Conservation (phyloP, 164 flowering plant species). For the Vitis cinerea region DNA sequence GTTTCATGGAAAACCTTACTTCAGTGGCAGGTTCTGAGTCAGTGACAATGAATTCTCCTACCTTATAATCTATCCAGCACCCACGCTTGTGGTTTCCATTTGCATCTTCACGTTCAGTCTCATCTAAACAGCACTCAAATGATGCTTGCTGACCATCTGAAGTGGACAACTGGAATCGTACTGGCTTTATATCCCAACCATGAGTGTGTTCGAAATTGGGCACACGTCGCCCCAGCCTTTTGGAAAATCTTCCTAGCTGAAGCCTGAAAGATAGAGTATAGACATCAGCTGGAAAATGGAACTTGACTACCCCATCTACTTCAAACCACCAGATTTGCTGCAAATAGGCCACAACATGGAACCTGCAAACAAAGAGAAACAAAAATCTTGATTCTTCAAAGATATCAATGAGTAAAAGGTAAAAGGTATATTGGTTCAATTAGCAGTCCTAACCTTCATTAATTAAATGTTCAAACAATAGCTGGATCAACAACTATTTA, state of each 20-base stretch:
- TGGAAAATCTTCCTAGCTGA: conserved; percentile 66
- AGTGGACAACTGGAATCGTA: conserved; percentile 57
- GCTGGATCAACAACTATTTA: no score
- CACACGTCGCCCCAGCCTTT: conserved; percentile 70
- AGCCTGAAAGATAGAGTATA: conserved; percentile 64
- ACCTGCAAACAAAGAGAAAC: conserved; percentile 37
- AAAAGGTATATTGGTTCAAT: neutral
- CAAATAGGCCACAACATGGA: conserved; percentile 61
- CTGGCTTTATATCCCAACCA: conserved; percentile 84
- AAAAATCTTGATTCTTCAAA: no score
- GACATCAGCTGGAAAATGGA: conserved; percentile 63
- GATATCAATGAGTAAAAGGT: neutral
- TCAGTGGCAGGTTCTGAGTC: conserved; percentile 49
- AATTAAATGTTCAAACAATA: no score
- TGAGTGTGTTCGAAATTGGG: conserved; percentile 67
- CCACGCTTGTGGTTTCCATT: conserved; percentile 57
- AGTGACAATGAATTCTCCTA: conserved; percentile 59
- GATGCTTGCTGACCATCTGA: conserved; percentile 66
- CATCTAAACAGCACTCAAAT: conserved; percentile 55
- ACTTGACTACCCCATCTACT: conserved; percentile 60
- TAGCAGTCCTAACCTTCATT: no score
- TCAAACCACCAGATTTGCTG: conserved; percentile 93
- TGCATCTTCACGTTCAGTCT: conserved; percentile 35
- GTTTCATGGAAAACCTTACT: conserved; percentile 71
- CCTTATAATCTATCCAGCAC: conserved; percentile 72